Conservation (phyloP, 2,329 filamentous ascomycete species). For the Aspergillus sp. region DNA sequence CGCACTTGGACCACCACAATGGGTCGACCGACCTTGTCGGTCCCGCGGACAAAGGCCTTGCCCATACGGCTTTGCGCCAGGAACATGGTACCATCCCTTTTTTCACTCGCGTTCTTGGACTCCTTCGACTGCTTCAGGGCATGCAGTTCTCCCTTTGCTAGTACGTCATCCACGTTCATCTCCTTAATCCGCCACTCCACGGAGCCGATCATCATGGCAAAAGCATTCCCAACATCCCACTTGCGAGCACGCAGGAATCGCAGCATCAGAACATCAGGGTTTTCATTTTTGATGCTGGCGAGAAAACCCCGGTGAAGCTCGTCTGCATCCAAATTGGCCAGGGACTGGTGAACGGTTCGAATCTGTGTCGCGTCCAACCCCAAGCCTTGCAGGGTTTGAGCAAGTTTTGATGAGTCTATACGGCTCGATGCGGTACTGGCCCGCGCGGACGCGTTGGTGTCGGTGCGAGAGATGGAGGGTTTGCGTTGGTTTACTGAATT, state of each 20-base stretch:
- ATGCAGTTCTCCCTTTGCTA: slow-evolving; percentile 62
- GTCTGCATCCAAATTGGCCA: slow-evolving; percentile 66
- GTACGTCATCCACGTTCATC: slow-evolving; percentile 78
- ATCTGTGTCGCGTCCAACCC: slow-evolving; percentile 41
- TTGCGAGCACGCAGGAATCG: slow-evolving; percentile 77
- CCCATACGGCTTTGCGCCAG: slow-evolving; percentile 75
- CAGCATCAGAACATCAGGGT: slow-evolving; percentile 74
- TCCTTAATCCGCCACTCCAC: slow-evolving; percentile 79
- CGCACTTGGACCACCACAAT: slow-evolving; percentile 75
- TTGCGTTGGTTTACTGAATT: slow-evolving; percentile 28
- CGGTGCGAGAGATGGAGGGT: slow-evolving; percentile 31
- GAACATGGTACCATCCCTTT: slow-evolving; percentile 66
- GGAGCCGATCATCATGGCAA: slow-evolving; percentile 84
- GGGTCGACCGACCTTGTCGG: slow-evolving; percentile 72
- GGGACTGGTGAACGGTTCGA: slow-evolving; percentile 70
- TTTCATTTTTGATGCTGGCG: slow-evolving; percentile 84
- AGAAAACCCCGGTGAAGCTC: slow-evolving; percentile 71
- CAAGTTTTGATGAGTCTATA: slow-evolving; percentile 14
- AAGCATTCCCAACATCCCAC: slow-evolving; percentile 85
- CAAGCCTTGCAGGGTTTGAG: slow-evolving; percentile 11
- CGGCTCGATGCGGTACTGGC: slow-evolving; percentile 61
- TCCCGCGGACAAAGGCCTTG: slow-evolving; percentile 82
- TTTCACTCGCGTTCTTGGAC: slow-evolving; percentile 45
- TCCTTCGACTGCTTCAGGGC: slow-evolving; percentile 53
- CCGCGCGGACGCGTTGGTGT: slow-evolving; percentile 45